These are phyloP conservation scores for Oldenlandia corymbosa DNA, from an alignment of 257 asterid species.

Conservation along the genomic window DNA sequence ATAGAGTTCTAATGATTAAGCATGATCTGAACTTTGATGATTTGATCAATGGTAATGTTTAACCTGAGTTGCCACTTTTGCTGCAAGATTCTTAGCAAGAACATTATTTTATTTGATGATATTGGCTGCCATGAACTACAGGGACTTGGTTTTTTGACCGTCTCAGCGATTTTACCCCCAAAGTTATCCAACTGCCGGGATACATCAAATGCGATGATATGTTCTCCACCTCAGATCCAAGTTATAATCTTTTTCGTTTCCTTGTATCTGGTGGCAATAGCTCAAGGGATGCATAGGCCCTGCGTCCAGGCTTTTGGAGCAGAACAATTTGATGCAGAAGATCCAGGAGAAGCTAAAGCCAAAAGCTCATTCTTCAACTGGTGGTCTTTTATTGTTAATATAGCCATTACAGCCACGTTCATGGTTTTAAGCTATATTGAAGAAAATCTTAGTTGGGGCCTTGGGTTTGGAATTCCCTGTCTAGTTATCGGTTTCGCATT, in stretches of 20 bases:
- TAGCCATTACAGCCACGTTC: slow-evolving; percentile 3
- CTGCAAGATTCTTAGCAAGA: neutral
- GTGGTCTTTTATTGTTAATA: slow-evolving; percentile 26
- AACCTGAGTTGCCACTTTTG: too few relatives aligned
- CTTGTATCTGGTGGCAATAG: slow-evolving; percentile 23
- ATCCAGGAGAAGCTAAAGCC: slow-evolving; percentile 22
- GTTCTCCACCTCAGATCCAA: slow-evolving; percentile 23
- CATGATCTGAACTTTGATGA: too few relatives aligned
- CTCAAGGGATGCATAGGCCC: slow-evolving; percentile 31
- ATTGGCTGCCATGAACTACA: slow-evolving; percentile 7
- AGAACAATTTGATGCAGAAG: slow-evolving; percentile 24
- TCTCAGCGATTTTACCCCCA: slow-evolving; percentile 18
- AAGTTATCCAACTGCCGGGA: slow-evolving; percentile 5
- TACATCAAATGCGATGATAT: neutral
- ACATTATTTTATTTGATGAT: too few relatives aligned
- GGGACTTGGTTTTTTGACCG: slow-evolving; percentile 22
- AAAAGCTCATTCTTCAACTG: slow-evolving; percentile 30
- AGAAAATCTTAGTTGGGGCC: slow-evolving; percentile 32
- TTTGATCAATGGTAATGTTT: too few relatives aligned
- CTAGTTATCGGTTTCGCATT: slow-evolving; percentile 22
- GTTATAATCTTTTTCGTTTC: slow-evolving; percentile 23
- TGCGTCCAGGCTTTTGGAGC: slow-evolving; percentile 33
- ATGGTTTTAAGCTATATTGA: slow-evolving; percentile 22
- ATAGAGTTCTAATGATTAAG: too few relatives aligned
- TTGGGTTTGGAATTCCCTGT: slow-evolving; percentile 37